phyloP scores from a whole-genome alignment of 345 rosid genomes.

The Gossypium thurberi region DNA sequence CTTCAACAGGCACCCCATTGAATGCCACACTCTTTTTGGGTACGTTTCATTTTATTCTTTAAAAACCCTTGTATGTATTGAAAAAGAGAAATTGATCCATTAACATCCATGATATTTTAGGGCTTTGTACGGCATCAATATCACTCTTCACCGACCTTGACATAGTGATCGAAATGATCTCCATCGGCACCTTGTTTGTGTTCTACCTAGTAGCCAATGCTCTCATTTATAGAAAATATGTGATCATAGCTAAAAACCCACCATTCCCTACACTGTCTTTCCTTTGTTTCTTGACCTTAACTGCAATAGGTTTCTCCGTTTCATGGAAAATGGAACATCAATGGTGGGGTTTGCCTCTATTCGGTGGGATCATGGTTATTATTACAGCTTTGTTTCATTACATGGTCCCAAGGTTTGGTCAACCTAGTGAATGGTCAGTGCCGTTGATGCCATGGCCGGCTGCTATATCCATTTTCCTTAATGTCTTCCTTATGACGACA shows the following conservation, averaged over 20 bases:
- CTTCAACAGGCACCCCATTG: conserved; percentile 89
- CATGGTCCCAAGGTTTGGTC: conserved; percentile 20
- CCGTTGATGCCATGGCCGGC: conserved; percentile 98
- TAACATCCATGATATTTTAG: conserved; percentile 29
- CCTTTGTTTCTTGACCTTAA: conserved; percentile 58
- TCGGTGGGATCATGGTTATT: conserved; percentile 30
- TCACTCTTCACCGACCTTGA: conserved; percentile 75
- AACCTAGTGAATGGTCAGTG: conserved; percentile 50
- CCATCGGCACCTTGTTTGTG: conserved; percentile 74
- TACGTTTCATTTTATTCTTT: conserved; percentile 18
- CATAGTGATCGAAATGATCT: conserved; percentile 61
- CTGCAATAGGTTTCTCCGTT: conserved; percentile 53
- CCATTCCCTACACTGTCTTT: conserved; percentile 50
- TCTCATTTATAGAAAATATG: conserved; percentile 61
- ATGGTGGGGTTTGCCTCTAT: conserved; percentile 49
- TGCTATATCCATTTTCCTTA: conserved; percentile 61
- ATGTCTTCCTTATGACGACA: conserved; percentile 63
- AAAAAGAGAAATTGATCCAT: not conserved
- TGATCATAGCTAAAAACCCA: conserved; percentile 37
- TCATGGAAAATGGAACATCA: conserved; percentile 52
- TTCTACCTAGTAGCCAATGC: conserved; percentile 90
- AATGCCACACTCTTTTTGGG: conserved; percentile 93
- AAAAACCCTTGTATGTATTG: not conserved
- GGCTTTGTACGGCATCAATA: conserved; percentile 81
- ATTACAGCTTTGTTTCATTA: conserved; percentile 46